Evolutionary conservation across 2,329 filamentous ascomycete species (phyloP).

Genomic region (Tolypocladium endophyticum): DNA sequence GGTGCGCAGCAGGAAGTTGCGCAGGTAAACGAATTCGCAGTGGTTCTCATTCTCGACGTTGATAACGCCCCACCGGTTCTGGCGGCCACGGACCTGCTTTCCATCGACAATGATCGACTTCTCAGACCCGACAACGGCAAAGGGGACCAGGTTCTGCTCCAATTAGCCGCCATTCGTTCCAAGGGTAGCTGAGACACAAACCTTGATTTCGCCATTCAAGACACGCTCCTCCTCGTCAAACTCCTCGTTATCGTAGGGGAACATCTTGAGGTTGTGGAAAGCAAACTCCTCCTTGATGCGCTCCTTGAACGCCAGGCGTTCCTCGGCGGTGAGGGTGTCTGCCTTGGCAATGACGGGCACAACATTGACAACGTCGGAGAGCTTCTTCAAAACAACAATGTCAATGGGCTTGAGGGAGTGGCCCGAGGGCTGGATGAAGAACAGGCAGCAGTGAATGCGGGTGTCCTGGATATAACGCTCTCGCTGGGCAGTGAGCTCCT

Average conservation of each 20-base stretch:
- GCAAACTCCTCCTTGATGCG: constrained; percentile 98
- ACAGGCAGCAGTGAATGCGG: constrained; percentile 97
- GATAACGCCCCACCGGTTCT: constrained; percentile 99
- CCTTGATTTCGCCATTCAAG: constrained; percentile 94
- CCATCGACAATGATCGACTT: constrained; percentile 96
- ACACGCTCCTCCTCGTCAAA: constrained; percentile 93
- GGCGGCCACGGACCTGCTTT: constrained; percentile 92
- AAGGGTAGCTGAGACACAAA: constrained; percentile 26
- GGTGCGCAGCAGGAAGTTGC: constrained; percentile 96
- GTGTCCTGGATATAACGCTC: constrained; percentile 99
- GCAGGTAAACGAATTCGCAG: constrained; percentile 97
- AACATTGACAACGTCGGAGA: constrained; percentile 97
- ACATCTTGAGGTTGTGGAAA: constrained; percentile 99
- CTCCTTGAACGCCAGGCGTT: constrained; percentile 95
- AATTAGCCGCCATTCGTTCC: background rate
- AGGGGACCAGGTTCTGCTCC: constrained; percentile 76
- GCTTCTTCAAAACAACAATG: constrained; percentile 98
- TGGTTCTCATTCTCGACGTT: constrained; percentile 99
- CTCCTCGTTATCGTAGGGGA: constrained; percentile 98
- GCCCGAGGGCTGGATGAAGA: constrained; percentile 98
- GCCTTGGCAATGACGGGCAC: constrained; percentile 98
- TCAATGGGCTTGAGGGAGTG: constrained; percentile 99
- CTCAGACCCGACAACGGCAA: constrained; percentile 95
- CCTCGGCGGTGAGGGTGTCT: constrained; percentile 89
- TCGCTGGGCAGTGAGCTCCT: constrained; percentile 97